phyloP scores from a whole-genome alignment of 257 asterid genomes.

The Coffea eugenioides region DNA sequence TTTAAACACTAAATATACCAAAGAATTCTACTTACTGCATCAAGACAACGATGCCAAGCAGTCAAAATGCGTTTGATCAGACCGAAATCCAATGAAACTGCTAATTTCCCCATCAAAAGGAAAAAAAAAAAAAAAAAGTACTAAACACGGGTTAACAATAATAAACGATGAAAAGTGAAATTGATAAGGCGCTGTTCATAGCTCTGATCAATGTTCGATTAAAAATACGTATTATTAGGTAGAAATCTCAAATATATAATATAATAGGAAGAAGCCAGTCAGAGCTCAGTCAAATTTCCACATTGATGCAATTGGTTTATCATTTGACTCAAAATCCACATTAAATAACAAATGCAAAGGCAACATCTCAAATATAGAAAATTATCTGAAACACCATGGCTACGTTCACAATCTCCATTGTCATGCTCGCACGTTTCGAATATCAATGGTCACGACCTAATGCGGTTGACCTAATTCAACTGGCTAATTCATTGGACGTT shows the following conservation, averaged over 20 bases:
- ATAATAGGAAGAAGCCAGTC: neutral
- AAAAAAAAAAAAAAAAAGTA: no score
- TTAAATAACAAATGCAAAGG: neutral
- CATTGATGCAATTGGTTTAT: slow-evolving; percentile 4
- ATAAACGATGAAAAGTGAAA: neutral
- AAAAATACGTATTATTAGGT: neutral
- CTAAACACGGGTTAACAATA: no score
- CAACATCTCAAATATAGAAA: neutral
- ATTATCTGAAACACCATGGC: neutral
- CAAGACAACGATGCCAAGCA: neutral
- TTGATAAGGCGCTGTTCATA: neutral
- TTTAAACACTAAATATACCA: neutral
- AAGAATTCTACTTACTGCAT: neutral
- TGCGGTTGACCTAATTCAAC: neutral
- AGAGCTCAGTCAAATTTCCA: slow-evolving; percentile 10
- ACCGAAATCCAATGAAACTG: neutral
- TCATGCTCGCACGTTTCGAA: neutral
- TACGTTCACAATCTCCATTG: neutral
- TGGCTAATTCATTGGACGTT: neutral
- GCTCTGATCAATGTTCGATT: neutral
- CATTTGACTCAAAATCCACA: neutral
- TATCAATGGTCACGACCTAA: neutral
- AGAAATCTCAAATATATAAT: no score
- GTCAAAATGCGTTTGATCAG: neutral
- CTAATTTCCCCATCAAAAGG: no score